These are phyloP conservation scores for Rhynchosporium graminicola DNA, from an alignment of 2,329 filamentous ascomycete genomes.

Conservation along the genomic window DNA sequence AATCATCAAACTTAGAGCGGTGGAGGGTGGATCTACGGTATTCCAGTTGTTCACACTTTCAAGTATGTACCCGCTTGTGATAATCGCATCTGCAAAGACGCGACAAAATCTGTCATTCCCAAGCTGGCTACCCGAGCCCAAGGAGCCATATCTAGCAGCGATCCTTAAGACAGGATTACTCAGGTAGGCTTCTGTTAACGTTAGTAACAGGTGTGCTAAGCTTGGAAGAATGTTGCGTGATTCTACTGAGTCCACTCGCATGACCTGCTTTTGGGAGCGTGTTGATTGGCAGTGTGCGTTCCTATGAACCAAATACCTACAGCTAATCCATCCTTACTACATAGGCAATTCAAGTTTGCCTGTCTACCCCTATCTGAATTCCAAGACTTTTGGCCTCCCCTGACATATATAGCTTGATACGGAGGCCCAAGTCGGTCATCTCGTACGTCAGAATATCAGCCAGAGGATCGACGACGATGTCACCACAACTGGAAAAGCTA, in stretches of 20 bases:
- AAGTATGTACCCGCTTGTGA: neutral
- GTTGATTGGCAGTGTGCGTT: neutral
- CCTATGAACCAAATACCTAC: slow-evolving; percentile 2
- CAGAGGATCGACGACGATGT: neutral
- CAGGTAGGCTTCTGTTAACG: neutral
- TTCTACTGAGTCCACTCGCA: neutral
- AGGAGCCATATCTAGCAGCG: neutral
- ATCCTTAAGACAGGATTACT: neutral
- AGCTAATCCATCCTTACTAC: neutral
- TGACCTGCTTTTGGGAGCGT: neutral
- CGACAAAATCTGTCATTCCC: neutral
- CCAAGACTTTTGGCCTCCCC: neutral
- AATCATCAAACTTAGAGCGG: too few species aligned
- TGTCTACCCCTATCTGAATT: neutral
- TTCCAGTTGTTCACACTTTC: neutral
- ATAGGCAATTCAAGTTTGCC: neutral
- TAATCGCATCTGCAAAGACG: neutral
- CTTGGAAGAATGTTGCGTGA: neutral
- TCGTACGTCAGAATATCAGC: neutral
- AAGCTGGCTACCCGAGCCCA: neutral
- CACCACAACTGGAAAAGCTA: neutral
- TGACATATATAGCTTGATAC: neutral
- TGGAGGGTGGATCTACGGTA: neutral
- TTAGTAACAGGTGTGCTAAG: neutral
- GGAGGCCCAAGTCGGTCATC: slow-evolving; percentile 4